Percentiles rank a stretch among this genome's conserved stretches.
These are phyloP conservation scores for Scutellospora calospora DNA, from an alignment of 371 early-diverging fungal genomes.

Conservation along the genomic window DNA sequence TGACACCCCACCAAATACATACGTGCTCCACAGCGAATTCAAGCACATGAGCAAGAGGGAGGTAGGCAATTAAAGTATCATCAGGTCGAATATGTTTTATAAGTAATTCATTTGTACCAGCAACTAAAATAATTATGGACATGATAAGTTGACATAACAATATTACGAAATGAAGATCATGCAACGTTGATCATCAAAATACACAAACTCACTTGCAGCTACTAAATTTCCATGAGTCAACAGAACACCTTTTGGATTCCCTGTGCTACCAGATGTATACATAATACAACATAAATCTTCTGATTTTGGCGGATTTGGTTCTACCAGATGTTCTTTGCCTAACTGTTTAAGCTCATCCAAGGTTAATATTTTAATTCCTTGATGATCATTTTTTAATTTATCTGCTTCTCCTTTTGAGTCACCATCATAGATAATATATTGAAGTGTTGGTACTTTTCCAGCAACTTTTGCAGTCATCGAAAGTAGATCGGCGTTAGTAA, in stretches of 20 bases:
- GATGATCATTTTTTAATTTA: constrained; percentile 51
- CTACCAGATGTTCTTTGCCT: constrained; percentile 71
- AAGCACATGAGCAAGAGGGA: constrained; percentile 95
- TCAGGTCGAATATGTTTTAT: constrained; percentile 57
- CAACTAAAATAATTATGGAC: constrained; percentile 53
- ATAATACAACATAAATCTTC: constrained; percentile 92
- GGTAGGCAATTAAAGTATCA: constrained; percentile 85
- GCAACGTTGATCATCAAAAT: no score
- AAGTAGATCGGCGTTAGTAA: constrained; percentile 85
- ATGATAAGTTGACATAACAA: background rate
- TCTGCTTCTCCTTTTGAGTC: constrained; percentile 62
- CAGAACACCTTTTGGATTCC: constrained; percentile 91
- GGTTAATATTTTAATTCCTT: constrained; percentile 59
- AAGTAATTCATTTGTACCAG: constrained; percentile 64
- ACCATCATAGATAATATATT: constrained; percentile 80
- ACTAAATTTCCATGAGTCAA: constrained; percentile 90
- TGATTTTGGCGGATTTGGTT: constrained; percentile 69
- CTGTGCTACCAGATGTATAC: constrained; percentile 97
- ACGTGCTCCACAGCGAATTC: constrained; percentile 86
- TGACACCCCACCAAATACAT: constrained; percentile 77
- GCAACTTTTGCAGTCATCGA: constrained; percentile 72
- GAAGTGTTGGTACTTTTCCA: constrained; percentile 69
- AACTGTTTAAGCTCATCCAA: constrained; percentile 68
- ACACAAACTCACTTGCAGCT: constrained; percentile 60
- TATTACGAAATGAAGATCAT: background rate